These are phyloP conservation scores for Rhizophora mangle DNA, from an alignment of 345 rosid species.

Conservation along the genomic window DNA sequence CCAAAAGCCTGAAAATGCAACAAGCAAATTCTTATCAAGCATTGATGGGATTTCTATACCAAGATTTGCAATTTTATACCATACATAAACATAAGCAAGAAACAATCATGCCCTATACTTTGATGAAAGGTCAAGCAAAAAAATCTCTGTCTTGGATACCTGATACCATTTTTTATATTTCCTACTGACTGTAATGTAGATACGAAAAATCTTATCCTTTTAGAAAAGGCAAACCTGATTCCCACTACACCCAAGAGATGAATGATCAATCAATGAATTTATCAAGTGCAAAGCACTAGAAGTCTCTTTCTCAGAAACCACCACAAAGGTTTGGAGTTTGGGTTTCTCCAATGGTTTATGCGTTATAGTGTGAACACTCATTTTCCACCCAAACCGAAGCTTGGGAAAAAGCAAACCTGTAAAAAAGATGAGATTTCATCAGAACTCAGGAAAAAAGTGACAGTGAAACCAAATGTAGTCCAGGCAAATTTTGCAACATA, in stretches of 20 bases:
- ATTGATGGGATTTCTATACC: constrained; percentile 7
- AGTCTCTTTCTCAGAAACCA: constrained; percentile 63
- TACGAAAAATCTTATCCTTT: not conserved
- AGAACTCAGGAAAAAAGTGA: not conserved
- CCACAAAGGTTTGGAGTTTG: constrained; percentile 69
- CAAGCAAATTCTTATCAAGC: constrained; percentile 15
- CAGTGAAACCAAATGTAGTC: not conserved
- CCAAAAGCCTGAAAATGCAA: constrained; percentile 57
- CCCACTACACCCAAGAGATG: constrained; percentile 39
- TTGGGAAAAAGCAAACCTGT: constrained; percentile 78
- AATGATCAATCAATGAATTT: constrained; percentile 36
- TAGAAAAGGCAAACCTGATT: constrained; percentile 49
- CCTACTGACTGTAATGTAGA: not conserved
- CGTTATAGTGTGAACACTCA: constrained; percentile 54
- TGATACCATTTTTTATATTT: not conserved
- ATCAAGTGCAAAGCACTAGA: constrained; percentile 47
- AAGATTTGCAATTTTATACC: constrained; percentile 8
- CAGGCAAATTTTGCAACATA: not conserved
- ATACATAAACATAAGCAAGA: too few relatives aligned
- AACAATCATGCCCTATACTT: not conserved
- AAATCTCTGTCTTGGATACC: not conserved
- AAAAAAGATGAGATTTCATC: constrained; percentile 9
- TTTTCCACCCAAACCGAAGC: constrained; percentile 88
- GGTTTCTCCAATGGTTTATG: constrained; percentile 46
- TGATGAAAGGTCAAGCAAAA: not conserved